Evolutionary conservation across 2,329 filamentous ascomycete species (phyloP), one percentile per base, ranked within the genome.

Genomic region (Albifimbria verrucaria): DNA sequence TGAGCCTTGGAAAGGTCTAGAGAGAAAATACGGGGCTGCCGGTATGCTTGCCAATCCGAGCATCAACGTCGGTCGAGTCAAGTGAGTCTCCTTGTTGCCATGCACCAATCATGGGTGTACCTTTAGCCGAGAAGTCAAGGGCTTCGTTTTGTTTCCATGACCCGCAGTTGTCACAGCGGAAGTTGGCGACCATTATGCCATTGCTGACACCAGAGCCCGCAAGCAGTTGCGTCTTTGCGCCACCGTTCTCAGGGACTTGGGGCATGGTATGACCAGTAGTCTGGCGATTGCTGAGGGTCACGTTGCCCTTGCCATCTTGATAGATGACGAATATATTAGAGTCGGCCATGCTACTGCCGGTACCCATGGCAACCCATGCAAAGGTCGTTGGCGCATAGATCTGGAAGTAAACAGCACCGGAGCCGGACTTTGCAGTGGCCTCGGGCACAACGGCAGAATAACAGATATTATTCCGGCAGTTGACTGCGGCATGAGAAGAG

Each of bases 1-100:
- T 68, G 68, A 6, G 76, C 77, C 54, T 66, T 53, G 15, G 72
- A 68, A 51, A 82, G 61, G 58, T 82, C 74, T 44, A 81, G 63
- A 12, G 54, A 52, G 64, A 77, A 78, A 25, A 57, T 56, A 22
- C 52, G 7, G 64, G 62, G 17, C 70, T 67, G 24, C 59, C 64
- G 57, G 77, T 73, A 56, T 81, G 79, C 51, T 70, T 55, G 17
- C 52, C 44, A 52, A 81, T 76, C 11, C 28, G 43, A 2, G 70
- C 71, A 20, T 62, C 60, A 17, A 49, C 54, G 56, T 66, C 68
- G 5, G 68, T 67, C 18, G 72, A 73, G 48, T 70, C 67, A 18
- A 81, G 63, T 2, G 73, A 58, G 20, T 55, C 57, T 11, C 77
- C 76, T 7, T 50, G 20, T 55, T 68, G 72, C 74, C 77, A 79